Conservation (phyloP, 2,329 filamentous ascomycete genomes). For the Colletotrichum sp. region DNA sequence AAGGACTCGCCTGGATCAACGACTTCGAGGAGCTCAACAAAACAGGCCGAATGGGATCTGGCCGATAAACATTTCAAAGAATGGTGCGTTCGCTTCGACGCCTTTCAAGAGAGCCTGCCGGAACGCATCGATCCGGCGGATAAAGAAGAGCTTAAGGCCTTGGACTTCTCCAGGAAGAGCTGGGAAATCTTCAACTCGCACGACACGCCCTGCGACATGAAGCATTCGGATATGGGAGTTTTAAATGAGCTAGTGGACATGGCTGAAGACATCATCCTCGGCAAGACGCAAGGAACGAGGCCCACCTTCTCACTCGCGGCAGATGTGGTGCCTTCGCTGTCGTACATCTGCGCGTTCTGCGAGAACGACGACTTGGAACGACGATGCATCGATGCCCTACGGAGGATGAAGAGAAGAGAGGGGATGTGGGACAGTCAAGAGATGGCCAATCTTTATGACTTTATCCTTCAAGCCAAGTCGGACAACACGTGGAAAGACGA, state of each 20-base stretch:
- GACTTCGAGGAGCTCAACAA: background rate
- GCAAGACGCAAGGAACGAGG: background rate
- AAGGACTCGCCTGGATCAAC: background rate
- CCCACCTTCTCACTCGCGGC: constrained; percentile 6
- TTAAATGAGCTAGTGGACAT: background rate
- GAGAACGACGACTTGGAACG: constrained; percentile 3
- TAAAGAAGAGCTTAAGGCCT: background rate
- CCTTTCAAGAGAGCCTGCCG: background rate
- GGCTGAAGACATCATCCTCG: background rate
- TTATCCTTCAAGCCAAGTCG: background rate
- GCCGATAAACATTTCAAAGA: background rate
- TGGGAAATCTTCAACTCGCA: constrained; percentile 1
- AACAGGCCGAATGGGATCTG: background rate
- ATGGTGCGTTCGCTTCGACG: constrained; percentile 5
- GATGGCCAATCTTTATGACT: constrained; percentile 13
- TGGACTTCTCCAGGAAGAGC: background rate
- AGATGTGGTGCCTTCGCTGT: constrained; percentile 3
- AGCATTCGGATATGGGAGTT: background rate
- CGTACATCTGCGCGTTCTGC: constrained; percentile 21
- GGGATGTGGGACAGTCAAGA: constrained; percentile 21
- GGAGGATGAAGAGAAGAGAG: constrained; percentile 18
- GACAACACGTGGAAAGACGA: constrained; percentile 9
- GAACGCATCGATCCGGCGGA: background rate
- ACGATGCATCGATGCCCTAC: constrained; percentile 13
- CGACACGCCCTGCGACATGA: background rate